phyloP scores from a whole-genome alignment of 192 early-diverging fungal genomes.

The Coemansia sp. region DNA sequence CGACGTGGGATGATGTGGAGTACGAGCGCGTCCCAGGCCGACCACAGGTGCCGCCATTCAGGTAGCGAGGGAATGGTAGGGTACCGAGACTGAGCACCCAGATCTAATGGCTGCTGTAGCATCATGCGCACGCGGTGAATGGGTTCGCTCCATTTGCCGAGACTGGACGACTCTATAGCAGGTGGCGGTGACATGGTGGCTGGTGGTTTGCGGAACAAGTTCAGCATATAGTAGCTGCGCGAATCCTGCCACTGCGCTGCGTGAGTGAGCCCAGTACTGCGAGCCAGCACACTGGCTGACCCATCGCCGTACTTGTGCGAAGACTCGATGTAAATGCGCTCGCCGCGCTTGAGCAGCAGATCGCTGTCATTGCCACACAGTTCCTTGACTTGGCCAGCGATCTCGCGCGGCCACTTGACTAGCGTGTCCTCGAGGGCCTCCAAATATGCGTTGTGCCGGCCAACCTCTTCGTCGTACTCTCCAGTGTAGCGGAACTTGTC shows the following conservation, averaged over 20 bases:
- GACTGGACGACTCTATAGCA: neutral
- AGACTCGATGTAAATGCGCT: conserved; percentile 88
- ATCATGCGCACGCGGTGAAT: conserved; percentile 6
- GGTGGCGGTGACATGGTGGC: conserved; percentile 10
- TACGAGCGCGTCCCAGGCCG: conserved; percentile 75
- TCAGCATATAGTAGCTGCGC: conserved; percentile 61
- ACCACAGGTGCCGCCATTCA: conserved; percentile 84
- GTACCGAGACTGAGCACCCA: neutral
- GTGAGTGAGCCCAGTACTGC: conserved; percentile 50
- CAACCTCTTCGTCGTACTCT: conserved; percentile 69
- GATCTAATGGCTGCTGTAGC: neutral
- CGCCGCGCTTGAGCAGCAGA: conserved; percentile 66
- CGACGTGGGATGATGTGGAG: conserved; percentile 61
- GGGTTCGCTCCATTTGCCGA: conserved; percentile 25
- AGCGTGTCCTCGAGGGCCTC: conserved; percentile 58
- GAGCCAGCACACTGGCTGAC: conserved; percentile 62
- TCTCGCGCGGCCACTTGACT: conserved; percentile 51
- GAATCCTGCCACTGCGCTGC: conserved; percentile 60
- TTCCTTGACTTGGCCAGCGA: conserved; percentile 21
- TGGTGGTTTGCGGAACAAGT: conserved; percentile 60
- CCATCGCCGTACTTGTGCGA: conserved; percentile 77
- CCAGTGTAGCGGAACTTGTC: conserved; percentile 72
- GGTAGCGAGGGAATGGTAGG: conserved; percentile 61
- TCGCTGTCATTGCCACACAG: conserved; percentile 19
- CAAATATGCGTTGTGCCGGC: conserved; percentile 84